phyloP scores from a whole-genome alignment of 1,284 basidiomycete genomes.

The Pseudozyma thailandica region DNA sequence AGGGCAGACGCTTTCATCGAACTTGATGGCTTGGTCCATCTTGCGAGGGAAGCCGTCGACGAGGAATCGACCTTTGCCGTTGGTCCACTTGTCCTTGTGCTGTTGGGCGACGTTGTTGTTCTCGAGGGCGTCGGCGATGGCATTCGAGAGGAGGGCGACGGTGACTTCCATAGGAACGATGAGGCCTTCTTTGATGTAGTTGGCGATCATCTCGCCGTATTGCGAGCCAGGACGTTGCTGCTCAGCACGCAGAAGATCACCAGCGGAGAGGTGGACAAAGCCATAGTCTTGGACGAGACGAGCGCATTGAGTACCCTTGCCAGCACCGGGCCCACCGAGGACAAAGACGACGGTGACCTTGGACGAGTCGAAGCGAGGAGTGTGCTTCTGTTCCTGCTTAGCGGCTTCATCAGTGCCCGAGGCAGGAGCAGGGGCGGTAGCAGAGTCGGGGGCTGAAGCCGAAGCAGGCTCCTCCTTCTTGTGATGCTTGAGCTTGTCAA shows the following conservation, averaged over 20 bases:
- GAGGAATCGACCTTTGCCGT: conserved; percentile 85
- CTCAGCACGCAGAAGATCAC: conserved; percentile 94
- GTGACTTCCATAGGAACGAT: conserved; percentile 99
- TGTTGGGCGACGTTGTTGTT: conserved; percentile 32
- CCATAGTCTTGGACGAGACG: conserved; percentile 86
- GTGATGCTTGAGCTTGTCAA: conserved; percentile 47
- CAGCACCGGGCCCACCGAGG: conserved; percentile 95
- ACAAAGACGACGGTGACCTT: conserved; percentile 93
- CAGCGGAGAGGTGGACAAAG: conserved; percentile 95
- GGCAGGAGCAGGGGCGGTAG: conserved; percentile 7
- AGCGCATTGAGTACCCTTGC: conserved; percentile 96
- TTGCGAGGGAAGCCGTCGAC: conserved; percentile 98
- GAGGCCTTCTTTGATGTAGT: conserved; percentile 88
- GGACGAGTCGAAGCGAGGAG: conserved; percentile 75
- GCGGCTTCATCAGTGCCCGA: neutral
- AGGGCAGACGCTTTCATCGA: conserved; percentile 82
- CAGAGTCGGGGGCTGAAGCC: neutral
- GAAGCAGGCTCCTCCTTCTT: conserved; percentile 24
- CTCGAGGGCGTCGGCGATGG: conserved; percentile 79
- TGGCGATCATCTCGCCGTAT: conserved; percentile 86
- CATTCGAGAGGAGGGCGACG: conserved; percentile 92
- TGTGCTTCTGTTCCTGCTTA: conserved; percentile 18
- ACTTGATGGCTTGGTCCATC: conserved; percentile 96
- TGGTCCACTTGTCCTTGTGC: conserved; percentile 74
- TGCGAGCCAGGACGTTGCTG: conserved; percentile 86